Conservation (phyloP, 129 eudicot genomes). For the Lonicera japonica region DNA sequence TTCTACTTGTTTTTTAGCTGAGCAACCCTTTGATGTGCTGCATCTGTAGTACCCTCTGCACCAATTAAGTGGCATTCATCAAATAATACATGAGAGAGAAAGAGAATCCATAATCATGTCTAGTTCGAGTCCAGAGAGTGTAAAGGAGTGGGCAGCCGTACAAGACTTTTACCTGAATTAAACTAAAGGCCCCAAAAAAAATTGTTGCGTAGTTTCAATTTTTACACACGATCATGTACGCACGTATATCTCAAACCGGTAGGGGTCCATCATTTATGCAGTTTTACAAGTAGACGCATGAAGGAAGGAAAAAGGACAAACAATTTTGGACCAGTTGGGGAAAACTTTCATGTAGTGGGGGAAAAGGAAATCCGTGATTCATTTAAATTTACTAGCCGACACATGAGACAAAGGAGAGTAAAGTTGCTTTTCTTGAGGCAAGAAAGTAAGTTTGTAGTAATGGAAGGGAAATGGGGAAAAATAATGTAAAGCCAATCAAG, state of each 20-base stretch:
- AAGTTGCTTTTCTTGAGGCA: constrained; percentile 15
- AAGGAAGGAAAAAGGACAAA: constrained; percentile 25
- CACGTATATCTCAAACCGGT: too few relatives aligned
- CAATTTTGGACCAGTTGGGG: constrained; percentile 16
- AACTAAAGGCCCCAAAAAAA: too few relatives aligned
- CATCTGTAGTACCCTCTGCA: constrained; percentile 92
- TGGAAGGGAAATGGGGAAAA: constrained; percentile 11
- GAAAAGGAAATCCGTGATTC: constrained; percentile 12
- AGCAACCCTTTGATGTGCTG: constrained; percentile 87
- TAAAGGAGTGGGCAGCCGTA: background rate
- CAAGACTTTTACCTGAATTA: too few relatives aligned
- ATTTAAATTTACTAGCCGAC: background rate
- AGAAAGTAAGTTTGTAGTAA: background rate
- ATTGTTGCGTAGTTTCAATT: too few relatives aligned
- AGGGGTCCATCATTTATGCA: constrained; percentile 1
- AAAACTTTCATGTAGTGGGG: constrained; percentile 4
- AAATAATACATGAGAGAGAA: background rate
- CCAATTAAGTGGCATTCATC: constrained; percentile 2
- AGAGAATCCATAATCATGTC: background rate
- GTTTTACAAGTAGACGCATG: constrained; percentile 13
- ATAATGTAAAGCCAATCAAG: constrained; percentile 1
- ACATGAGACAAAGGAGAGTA: background rate
- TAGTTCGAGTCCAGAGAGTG: background rate
- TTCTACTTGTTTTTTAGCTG: constrained; percentile 90
- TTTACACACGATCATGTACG: too few relatives aligned